Conservation (phyloP, 148 eudicot genomes). For the Chenopodium formosanum region DNA sequence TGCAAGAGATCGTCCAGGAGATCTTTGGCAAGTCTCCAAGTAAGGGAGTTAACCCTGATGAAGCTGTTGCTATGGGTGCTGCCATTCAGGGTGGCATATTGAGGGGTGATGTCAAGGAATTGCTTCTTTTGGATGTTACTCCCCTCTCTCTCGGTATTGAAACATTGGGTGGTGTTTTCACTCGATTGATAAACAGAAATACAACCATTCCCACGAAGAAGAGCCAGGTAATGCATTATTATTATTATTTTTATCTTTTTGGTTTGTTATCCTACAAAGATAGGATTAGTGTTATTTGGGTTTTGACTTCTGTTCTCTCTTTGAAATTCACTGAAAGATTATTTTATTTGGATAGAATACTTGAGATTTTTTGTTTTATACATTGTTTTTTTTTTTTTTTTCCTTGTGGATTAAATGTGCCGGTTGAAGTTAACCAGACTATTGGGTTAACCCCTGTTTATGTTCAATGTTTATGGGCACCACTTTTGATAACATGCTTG, state of each 20-base stretch:
- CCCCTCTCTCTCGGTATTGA: conserved; percentile 95
- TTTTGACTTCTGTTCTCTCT: no score
- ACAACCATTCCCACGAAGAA: conserved; percentile 97
- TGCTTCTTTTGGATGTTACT: conserved; percentile 92
- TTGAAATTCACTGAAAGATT: no score
- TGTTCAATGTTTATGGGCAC: not conserved
- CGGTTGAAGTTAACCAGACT: no score
- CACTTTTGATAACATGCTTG: not conserved
- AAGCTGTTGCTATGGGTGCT: conserved; percentile 99
- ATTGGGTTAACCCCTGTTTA: no score
- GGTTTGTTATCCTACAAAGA: no score
- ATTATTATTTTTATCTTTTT: no score
- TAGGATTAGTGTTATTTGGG: no score
- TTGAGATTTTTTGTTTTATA: no score
- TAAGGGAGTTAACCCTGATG: conserved; percentile 96
- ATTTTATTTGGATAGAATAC: no score
- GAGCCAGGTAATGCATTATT: conserved; percentile 58
- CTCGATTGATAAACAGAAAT: conserved; percentile 78
- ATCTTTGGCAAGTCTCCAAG: conserved; percentile 89
- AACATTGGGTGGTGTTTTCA: conserved; percentile 93
- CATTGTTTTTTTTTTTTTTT: no score
- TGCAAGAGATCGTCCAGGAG: conserved; percentile 74
- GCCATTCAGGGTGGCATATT: conserved; percentile 97
- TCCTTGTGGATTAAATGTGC: no score
- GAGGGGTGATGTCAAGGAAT: conserved; percentile 93